Percentiles rank a stretch among this genome's conserved stretches.
These are phyloP conservation scores for Zasmidium citrigriseum DNA, from an alignment of 2,329 filamentous ascomycete species.

Conservation along the genomic window DNA sequence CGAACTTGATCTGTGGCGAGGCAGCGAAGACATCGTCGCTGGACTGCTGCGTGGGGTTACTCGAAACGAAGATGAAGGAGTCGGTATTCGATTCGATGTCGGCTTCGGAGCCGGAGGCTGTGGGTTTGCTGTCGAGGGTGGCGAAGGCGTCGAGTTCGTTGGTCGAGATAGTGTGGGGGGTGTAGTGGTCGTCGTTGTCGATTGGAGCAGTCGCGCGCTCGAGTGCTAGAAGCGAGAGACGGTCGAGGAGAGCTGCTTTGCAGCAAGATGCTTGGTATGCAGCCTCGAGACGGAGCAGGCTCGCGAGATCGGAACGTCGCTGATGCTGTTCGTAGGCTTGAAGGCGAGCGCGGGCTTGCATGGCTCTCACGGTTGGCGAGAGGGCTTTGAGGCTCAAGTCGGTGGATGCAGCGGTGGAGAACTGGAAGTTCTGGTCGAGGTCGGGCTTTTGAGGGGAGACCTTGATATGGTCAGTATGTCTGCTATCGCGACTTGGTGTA, in stretches of 20 bases:
- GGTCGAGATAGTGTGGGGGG: no score
- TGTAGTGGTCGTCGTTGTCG: no score
- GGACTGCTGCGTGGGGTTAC: background rate
- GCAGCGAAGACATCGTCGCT: background rate
- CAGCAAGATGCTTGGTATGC: background rate
- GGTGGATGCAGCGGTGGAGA: background rate
- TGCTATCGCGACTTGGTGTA: no score
- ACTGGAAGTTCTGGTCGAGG: background rate
- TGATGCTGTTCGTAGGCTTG: background rate
- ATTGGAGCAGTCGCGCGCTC: background rate
- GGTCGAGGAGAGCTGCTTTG: background rate
- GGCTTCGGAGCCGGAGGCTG: no score
- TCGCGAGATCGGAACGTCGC: background rate
- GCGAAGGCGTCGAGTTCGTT: no score
- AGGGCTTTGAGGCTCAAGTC: background rate
- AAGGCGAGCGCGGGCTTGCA: background rate
- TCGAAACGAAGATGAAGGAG: background rate
- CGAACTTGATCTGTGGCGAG: background rate
- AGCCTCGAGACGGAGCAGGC: background rate
- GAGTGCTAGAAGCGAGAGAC: background rate
- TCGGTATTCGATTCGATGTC: background rate
- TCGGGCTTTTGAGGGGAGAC: background rate
- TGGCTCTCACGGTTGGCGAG: background rate
- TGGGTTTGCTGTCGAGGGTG: no score
- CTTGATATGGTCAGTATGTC: background rate